Conservation (phyloP, 2,329 filamentous ascomycete species). For the Teratosphaeria epicoccoides region DNA sequence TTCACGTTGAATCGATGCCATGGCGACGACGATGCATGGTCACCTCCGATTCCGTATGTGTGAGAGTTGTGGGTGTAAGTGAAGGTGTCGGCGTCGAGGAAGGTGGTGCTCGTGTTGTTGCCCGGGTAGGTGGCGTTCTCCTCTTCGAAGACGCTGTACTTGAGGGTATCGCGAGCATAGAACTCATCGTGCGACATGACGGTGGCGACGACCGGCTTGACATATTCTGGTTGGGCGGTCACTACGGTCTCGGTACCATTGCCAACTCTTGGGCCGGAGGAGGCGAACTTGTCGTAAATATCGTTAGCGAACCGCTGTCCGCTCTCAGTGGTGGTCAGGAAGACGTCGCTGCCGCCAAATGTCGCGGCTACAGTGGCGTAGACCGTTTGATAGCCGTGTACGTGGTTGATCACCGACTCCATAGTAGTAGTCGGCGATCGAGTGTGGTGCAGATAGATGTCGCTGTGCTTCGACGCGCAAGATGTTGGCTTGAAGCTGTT, state of each 20-base stretch:
- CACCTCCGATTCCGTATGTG: background rate
- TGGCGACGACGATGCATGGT: too few species aligned
- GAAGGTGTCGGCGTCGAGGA: background rate
- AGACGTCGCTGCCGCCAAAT: too few species aligned
- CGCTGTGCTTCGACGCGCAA: background rate
- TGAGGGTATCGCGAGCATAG: background rate
- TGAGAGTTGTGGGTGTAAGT: background rate
- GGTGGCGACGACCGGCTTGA: background rate
- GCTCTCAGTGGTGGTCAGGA: background rate
- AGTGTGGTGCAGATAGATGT: background rate
- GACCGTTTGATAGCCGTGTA: too few species aligned
- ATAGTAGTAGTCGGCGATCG: background rate
- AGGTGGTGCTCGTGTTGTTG: background rate
- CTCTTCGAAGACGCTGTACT: background rate
- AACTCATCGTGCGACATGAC: background rate
- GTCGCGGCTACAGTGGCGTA: too few species aligned
- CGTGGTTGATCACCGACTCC: too few species aligned
- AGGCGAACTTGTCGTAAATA: background rate
- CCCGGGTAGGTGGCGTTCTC: background rate
- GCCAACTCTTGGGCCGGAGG: background rate
- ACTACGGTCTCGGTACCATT: background rate
- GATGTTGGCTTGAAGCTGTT: background rate
- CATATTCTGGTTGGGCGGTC: background rate
- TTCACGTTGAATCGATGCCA: too few species aligned
- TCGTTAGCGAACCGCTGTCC: background rate